A percentile compares a stretch with the other conserved stretches of the same genome.
phyloP scores from a whole-genome alignment of 331 rosid genomes.

The Stylosanthes scabra region DNA sequence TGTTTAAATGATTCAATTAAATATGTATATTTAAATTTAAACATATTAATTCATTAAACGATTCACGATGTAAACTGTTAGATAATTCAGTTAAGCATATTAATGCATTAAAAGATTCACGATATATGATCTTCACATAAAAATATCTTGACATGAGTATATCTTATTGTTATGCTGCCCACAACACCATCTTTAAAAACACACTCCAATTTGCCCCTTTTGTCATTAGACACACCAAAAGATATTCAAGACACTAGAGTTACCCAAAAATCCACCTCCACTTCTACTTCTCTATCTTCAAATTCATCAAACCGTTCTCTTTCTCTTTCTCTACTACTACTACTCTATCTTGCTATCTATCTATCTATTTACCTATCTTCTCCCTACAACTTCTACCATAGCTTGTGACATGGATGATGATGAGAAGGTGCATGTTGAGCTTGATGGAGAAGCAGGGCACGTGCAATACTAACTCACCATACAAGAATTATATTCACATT shows the following conservation, averaged over 20 bases:
- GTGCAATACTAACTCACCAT: constrained; percentile 88
- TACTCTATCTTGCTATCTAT: not conserved
- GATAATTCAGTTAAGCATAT: too few relatives aligned
- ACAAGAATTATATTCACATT: too few relatives aligned
- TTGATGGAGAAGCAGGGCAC: constrained; percentile 99
- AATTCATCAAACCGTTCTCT: not conserved
- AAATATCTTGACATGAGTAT: too few relatives aligned
- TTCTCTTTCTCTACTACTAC: too few relatives aligned
- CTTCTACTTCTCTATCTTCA: constrained; percentile 25
- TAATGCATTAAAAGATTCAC: too few relatives aligned
- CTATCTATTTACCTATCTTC: too few relatives aligned
- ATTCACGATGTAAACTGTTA: too few relatives aligned
- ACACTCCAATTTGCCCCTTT: constrained; percentile 49
- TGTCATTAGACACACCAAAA: constrained; percentile 39
- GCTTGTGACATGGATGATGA: not conserved
- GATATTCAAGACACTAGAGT: constrained; percentile 35
- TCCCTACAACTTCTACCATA: not conserved
- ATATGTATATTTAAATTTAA: too few relatives aligned
- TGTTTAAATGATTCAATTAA: too few relatives aligned
- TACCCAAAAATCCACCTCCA: constrained; percentile 46
- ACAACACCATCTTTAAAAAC: constrained; percentile 49
- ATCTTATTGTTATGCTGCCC: too few relatives aligned
- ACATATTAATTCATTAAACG: too few relatives aligned
- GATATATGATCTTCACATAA: too few relatives aligned
- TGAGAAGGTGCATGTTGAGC: constrained; percentile 75